Evolutionary conservation across 257 asterid species (phyloP), one percentile per base, ranked within the genome.

Genomic region (Vinca minor): DNA sequence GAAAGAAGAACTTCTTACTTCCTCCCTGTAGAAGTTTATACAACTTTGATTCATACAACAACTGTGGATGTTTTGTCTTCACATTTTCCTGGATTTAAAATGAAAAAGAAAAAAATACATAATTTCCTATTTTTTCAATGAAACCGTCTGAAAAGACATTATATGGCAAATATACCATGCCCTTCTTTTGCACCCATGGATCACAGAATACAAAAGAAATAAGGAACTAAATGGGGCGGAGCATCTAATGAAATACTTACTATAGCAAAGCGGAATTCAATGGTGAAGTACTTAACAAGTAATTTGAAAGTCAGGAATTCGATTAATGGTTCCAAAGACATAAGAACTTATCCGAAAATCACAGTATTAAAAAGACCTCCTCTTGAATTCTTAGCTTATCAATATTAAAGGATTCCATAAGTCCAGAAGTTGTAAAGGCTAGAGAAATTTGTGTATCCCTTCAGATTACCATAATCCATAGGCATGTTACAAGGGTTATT

Each of bases 11-110:
- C 72, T 55, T 69, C 75, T 79, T 82, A 90, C 97, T 87, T 82
- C 96, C 96, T 74, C 92, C 95, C 71, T 85, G 91, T 57, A 89
- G 91, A 70, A 87, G 62, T 63, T 78, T 87, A 77, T 89, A 89
- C 82, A 89, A 41, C 67, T 87, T 89, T 63, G 95, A 85, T 67
- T 89, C 95, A 20, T 85, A 87, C 63, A 77, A 64, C 67, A 89
- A 74, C 78, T 89, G 96, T 26, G 95, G 95, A 71, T 87, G 94
- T 55, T 83, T 85, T 52, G 94, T 85, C 88, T 89, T 89, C 69
- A 83, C 81, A 82, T 82, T 89, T 85, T 89, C 96, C 95, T 89
- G 81, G 57, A 57, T 56, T 71, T 32, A 66, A 65, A 38, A n/a
- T n/a, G n/a, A n/a, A 45, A 29, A 62, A 10, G 13, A 32, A 36